Percentiles rank a stretch among this genome's conserved stretches.
These are phyloP conservation scores for Quercus variabilis DNA, from an alignment of 306 rosid genomes.

Conservation along the genomic window DNA sequence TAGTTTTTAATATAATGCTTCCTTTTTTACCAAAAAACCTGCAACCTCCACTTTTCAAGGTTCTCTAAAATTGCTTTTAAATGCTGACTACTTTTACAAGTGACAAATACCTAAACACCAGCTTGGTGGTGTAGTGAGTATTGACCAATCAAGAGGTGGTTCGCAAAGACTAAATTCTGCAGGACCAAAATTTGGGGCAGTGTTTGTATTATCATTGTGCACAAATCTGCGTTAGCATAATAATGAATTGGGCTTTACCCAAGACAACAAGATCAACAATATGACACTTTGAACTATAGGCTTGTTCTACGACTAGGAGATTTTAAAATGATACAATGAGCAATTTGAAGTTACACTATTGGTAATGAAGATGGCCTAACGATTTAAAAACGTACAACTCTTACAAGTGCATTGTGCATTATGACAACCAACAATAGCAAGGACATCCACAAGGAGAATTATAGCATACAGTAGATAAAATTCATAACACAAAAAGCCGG, in stretches of 20 bases:
- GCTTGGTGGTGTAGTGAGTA: no score
- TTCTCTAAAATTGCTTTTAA: not conserved
- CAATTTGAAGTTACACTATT: not conserved
- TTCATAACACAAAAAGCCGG: not conserved
- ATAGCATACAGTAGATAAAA: not conserved
- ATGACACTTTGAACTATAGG: not conserved
- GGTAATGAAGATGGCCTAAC: not conserved
- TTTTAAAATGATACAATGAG: not conserved
- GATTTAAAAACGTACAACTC: not conserved
- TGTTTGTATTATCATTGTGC: not conserved
- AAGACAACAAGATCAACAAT: not conserved
- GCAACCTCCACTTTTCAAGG: no score
- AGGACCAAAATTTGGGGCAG: not conserved
- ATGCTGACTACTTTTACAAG: not conserved
- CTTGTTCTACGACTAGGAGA: not conserved
- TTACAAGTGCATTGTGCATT: not conserved
- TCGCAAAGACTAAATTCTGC: not conserved
- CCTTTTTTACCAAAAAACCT: no score
- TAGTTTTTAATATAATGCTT: no score
- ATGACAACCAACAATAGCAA: not conserved
- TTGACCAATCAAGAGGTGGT: not conserved
- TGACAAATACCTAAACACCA: no score
- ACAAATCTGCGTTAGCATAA: not conserved
- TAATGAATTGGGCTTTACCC: not conserved
- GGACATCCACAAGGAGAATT: not conserved